Base-by-base conservation (phyloP, 2,329 filamentous ascomycete species). In the Colletotrichum coccodes region DNA sequence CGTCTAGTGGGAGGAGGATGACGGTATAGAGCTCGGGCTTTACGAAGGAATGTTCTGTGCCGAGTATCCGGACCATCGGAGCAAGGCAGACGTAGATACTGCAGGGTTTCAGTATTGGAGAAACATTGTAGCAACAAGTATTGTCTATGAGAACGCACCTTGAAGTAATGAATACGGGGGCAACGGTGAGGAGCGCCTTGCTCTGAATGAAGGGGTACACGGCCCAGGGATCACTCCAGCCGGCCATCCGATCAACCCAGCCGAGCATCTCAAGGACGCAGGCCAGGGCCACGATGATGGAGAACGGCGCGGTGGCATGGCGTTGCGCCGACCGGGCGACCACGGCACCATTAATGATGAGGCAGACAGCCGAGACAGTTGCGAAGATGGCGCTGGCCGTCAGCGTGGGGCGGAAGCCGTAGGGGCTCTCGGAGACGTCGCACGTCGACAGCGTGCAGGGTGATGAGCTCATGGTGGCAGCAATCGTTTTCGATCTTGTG, bases 11-110 rank as follows among this genome's bases (percentile, higher is more conserved):
- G 4, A 76, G 73, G n/a, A 76, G 73, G 28, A 77, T 56, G 6
- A 64, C 66, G 49, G 72, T 49, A 62, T 77, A 76, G 26, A 70
- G 60, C 23, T 63, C 53, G 6, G 74, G 68, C 3, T 68, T 52
- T 46, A 79, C 72, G 40, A 74, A 64, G 16, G 78, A 75, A 67
- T 78, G 75, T 49, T 78, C 75, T 9, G 70, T 64, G 12, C 78
- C 77, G 26, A 79, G 58, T 9, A 72, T 69, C 14, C 62, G 64
- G 28, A 78, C 70, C 18, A 75, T 73, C 62, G 75, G 66, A 6
- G 71, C 71, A 50, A 75, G 71, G 26, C 67, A 73, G 36, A 74
- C 68, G 64, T 77, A 77, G 28, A 79, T 76, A 23, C 77, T 79
- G 68, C 14, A 7, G 3, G 28, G 14, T 4, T 14, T 67, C 1